Conservation (phyloP, 208 protist species). For the Leishmania tarentolae region DNA sequence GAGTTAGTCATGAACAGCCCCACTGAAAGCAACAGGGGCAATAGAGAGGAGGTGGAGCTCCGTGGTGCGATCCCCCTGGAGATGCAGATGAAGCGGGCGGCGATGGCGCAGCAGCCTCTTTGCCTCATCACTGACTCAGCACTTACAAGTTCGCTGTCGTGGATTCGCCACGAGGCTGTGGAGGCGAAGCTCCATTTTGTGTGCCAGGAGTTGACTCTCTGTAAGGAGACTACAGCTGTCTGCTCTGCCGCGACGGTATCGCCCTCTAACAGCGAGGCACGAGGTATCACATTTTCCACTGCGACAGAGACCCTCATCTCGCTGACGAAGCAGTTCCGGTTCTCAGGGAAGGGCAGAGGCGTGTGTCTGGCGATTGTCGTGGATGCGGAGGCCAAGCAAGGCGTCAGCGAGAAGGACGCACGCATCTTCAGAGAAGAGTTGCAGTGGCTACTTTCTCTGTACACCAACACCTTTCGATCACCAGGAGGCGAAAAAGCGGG, state of each 20-base stretch:
- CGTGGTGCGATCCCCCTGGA: conserved; percentile 6
- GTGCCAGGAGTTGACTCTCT: conserved; percentile 26
- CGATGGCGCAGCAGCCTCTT: conserved; percentile 18
- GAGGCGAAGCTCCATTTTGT: conserved; percentile 20
- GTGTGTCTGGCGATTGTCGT: conserved; percentile 26
- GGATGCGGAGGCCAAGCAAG: neutral
- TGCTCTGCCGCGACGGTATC: neutral
- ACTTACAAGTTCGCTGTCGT: conserved; percentile 18
- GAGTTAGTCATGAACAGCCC: neutral
- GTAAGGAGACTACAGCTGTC: conserved; percentile 3
- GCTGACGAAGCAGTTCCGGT: conserved; percentile 3
- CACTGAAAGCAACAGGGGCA: conserved; percentile 9
- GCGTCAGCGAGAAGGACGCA: neutral
- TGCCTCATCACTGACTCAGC: conserved; percentile 26
- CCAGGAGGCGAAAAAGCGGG: neutral
- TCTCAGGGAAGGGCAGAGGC: conserved; percentile 9
- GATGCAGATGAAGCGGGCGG: conserved; percentile 22
- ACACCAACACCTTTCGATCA: conserved; percentile 1
- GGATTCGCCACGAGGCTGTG: conserved; percentile 20
- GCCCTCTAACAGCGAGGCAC: neutral
- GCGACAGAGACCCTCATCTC: conserved; percentile 15
- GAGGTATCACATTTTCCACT: conserved; percentile 1
- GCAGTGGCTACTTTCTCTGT: conserved; percentile 24
- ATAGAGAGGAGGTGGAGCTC: neutral
- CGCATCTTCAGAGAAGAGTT: conserved; percentile 13